These are phyloP conservation scores for Sporothrix pallida DNA, from an alignment of 2,329 filamentous ascomycete genomes.

Conservation along the genomic window DNA sequence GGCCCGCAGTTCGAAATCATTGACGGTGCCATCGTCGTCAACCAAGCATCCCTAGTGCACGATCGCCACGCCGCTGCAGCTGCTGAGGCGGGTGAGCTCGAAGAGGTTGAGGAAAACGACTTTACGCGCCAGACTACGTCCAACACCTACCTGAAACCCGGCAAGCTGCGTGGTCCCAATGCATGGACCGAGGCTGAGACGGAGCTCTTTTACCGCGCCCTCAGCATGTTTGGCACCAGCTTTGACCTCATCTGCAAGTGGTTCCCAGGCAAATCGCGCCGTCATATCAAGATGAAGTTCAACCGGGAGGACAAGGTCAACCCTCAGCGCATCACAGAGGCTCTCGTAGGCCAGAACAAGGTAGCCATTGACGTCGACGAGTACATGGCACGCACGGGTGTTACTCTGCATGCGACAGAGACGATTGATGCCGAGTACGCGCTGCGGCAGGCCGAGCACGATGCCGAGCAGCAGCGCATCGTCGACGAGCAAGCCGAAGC, in stretches of 20 bases:
- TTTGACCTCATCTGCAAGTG: slow-evolving; percentile 80
- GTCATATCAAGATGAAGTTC: slow-evolving; percentile 82
- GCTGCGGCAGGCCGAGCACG: slow-evolving; percentile 51
- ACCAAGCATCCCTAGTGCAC: slow-evolving; percentile 70
- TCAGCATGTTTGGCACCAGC: slow-evolving; percentile 80
- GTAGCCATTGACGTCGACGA: slow-evolving; percentile 65
- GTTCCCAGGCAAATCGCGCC: slow-evolving; percentile 73
- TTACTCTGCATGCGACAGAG: slow-evolving; percentile 61
- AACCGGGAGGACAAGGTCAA: slow-evolving; percentile 76
- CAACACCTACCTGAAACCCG: slow-evolving; percentile 65
- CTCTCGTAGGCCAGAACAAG: slow-evolving; percentile 65
- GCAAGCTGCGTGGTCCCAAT: slow-evolving; percentile 68
- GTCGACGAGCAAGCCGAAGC: slow-evolving; percentile 56
- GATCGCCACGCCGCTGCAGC: slow-evolving; percentile 70
- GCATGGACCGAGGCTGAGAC: slow-evolving; percentile 75
- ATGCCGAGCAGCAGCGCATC: slow-evolving; percentile 53
- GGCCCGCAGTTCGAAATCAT: slow-evolving; percentile 67
- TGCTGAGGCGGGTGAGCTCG: slow-evolving; percentile 57
- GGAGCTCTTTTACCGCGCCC: slow-evolving; percentile 75
- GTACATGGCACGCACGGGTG: slow-evolving; percentile 61
- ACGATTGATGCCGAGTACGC: slow-evolving; percentile 61
- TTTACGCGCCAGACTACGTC: slow-evolving; percentile 74
- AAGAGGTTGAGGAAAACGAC: slow-evolving; percentile 77
- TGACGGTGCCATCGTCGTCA: slow-evolving; percentile 74
- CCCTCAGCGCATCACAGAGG: slow-evolving; percentile 66